Evolutionary conservation across 805 yeast genomes (phyloP), one percentile per base, ranked within the genome.

Genomic region (Schwanniomyces sp.): DNA sequence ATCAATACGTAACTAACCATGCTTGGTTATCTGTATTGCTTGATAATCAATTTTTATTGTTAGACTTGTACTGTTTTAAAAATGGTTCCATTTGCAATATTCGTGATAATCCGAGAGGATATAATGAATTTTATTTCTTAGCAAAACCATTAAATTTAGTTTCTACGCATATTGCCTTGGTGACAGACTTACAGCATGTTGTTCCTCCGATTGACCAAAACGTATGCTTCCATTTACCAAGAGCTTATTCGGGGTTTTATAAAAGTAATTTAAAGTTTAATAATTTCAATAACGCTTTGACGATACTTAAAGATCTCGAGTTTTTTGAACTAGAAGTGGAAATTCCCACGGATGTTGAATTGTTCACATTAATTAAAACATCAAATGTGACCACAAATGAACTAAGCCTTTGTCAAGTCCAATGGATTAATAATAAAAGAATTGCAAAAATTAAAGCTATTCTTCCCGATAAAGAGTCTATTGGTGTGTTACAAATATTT

Each of bases 111-210:
- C 41, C 50, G n/a, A 24, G 52, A 36, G 54, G 56, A 18, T 53
- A 63, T 25, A 77, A 81, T 49, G 79, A 81, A 43, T 85, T 82
- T 59, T 94, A 88, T 64, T 92, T 91, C 66, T 66, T 94, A 50
- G 72, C 87, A 2, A 81, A 84, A 54, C 99, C 99, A 0, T 67
- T 84, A 46, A 80, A 83, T 47, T 61, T 90, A 37, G 80, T 94
- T 12, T 86, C 85, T 52, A 87, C 97, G 0, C 99, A 94, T 64
- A 82, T 90, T 41, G 98, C 99, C 11, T 75, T 82, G 14, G 82
- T 82, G 48, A 81, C 81, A 38, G 85, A 81, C 50, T 85, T 88
- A 53, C 99, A 94, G 65, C 96, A 88, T 67, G 80, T 92, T 17
- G 76, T 81, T 27, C 98, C 97, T 4, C 88, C 95, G 2, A 70